Evolutionary conservation across 139 green algal species (phyloP).

Genomic region (Limnomonas spitsbergensis): DNA sequence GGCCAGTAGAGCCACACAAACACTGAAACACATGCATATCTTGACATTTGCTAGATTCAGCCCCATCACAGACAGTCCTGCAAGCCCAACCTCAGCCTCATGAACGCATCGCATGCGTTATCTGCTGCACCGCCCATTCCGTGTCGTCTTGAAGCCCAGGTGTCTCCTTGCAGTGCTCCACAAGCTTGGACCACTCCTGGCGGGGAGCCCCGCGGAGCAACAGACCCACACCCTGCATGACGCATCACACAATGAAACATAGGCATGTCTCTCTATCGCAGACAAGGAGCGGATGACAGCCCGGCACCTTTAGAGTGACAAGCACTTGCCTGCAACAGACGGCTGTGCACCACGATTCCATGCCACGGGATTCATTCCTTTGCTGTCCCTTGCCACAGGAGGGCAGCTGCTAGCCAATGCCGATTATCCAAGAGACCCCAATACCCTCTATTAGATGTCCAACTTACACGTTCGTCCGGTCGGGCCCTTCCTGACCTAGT

Average conservation of each 20-base stretch:
- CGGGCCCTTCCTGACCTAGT: too few species aligned
- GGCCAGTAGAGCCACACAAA: too few species aligned
- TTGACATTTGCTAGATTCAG: neutral
- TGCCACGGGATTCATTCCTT: too few species aligned
- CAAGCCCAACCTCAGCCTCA: too few species aligned
- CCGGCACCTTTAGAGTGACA: neutral
- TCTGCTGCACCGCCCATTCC: conserved; percentile 24
- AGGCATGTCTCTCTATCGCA: neutral
- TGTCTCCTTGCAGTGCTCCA: conserved; percentile 14
- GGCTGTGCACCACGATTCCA: too few species aligned
- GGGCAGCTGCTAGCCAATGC: too few species aligned
- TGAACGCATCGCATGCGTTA: conserved; percentile 12
- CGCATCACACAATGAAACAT: neutral
- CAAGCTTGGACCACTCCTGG: conserved; percentile 21
- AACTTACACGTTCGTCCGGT: too few species aligned
- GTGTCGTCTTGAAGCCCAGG: conserved; percentile 9
- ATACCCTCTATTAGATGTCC: too few species aligned
- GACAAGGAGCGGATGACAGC: neutral
- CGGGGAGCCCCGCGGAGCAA: neutral
- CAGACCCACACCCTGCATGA: conserved; percentile 15
- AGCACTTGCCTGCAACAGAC: neutral
- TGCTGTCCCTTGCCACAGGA: too few species aligned
- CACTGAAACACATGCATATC: conserved; percentile 10
- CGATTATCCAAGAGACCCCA: too few species aligned
- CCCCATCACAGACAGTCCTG: neutral